phyloP scores from a whole-genome alignment of 169 alveolate genomes.

The Cryptosporidium andersoni region DNA sequence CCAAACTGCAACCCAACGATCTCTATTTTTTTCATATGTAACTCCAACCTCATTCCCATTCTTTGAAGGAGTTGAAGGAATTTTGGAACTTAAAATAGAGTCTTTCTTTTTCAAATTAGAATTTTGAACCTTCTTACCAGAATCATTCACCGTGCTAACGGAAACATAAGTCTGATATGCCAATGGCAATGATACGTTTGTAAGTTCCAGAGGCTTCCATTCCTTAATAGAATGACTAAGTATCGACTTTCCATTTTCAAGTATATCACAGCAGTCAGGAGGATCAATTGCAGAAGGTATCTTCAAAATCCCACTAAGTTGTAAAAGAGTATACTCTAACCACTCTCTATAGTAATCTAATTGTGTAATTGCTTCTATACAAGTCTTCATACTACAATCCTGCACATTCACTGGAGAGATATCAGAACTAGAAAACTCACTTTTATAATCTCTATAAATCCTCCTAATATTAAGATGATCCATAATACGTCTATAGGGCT shows the following conservation, averaged over 20 bases:
- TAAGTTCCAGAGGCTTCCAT: constrained; percentile 32
- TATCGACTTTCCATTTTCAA: too few relatives aligned
- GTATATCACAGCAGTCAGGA: neutral
- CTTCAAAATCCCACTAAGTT: constrained; percentile 14
- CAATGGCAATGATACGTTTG: constrained; percentile 37
- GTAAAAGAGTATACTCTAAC: constrained; percentile 32
- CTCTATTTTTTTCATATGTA: constrained; percentile 67
- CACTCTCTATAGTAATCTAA: constrained; percentile 68
- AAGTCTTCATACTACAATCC: constrained; percentile 28
- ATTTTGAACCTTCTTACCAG: constrained; percentile 1
- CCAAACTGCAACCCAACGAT: constrained; percentile 72
- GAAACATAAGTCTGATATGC: constrained; percentile 60
- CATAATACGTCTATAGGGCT: constrained; percentile 26
- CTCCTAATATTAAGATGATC: constrained; percentile 15
- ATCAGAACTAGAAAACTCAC: neutral
- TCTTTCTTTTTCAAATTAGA: neutral
- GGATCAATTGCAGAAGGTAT: neutral
- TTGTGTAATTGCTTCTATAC: constrained; percentile 53
- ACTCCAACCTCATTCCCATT: constrained; percentile 57
- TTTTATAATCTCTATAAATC: too few relatives aligned
- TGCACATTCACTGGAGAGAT: constrained; percentile 37
- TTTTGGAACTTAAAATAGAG: neutral
- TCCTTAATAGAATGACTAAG: constrained; percentile 15
- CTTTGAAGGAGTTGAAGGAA: constrained; percentile 27
- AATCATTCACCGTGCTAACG: constrained; percentile 2